Conservation (phyloP, 2,329 filamentous ascomycete species). For the Exophiala dermatitidis region DNA sequence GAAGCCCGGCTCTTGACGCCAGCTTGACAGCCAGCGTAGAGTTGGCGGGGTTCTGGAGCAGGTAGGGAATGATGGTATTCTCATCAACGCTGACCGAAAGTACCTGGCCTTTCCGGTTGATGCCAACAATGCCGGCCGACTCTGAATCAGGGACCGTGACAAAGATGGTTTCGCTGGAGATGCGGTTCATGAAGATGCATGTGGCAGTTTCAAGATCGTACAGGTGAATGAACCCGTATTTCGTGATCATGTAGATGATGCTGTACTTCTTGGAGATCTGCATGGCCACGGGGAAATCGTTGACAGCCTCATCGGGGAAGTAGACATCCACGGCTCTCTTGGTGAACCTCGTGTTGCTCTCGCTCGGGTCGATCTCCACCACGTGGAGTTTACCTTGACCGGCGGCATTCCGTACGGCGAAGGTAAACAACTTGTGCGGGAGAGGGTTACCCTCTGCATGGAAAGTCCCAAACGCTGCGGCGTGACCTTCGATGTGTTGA, state of each 20-base stretch:
- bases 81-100: slow-evolving; percentile 92
- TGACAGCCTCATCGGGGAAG: slow-evolving; percentile 90
- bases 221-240: slow-evolving; percentile 97
- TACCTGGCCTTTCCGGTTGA: slow-evolving; percentile 97
- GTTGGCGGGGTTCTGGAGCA: slow-evolving; percentile 94
- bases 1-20: slow-evolving; percentile 85
- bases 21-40: slow-evolving; percentile 90
- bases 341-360: slow-evolving; percentile 77
- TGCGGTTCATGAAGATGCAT: slow-evolving; percentile 99
- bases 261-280: slow-evolving; percentile 96
- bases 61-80: slow-evolving; percentile 81
- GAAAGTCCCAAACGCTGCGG: slow-evolving; percentile 85
- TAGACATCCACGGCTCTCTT: slow-evolving; percentile 98
- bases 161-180: slow-evolving; percentile 98
- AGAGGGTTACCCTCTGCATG: slow-evolving; percentile 80
- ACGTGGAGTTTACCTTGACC: slow-evolving; percentile 87
- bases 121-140: slow-evolving; percentile 81
- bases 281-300: slow-evolving; percentile 96
- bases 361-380: slow-evolving; percentile 90
- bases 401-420: slow-evolving; percentile 80
- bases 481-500: slow-evolving; percentile 95
- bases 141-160: slow-evolving; percentile 78
- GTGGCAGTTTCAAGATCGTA: slow-evolving; percentile 95
- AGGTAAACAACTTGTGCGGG: slow-evolving; percentile 93
- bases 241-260: slow-evolving; percentile 93